phyloP scores from a whole-genome alignment of 148 eudicot genomes.

The Salicornia ramosissima region DNA sequence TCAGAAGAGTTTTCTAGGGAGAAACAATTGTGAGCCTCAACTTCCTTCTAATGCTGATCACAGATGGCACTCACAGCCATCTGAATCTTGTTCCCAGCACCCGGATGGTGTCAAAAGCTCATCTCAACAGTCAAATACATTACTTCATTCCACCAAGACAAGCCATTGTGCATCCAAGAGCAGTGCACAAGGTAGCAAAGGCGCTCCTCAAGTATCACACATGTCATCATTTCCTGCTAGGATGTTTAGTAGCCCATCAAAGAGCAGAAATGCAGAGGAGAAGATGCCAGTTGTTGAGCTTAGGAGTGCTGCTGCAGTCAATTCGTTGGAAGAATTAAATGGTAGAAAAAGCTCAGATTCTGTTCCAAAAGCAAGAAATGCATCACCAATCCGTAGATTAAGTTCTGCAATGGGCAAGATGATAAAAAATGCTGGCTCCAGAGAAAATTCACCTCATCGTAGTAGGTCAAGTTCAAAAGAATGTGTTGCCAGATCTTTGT shows the following conservation, averaged over 20 bases:
- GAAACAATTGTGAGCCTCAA: conserved; percentile 16
- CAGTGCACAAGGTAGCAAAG: conserved; percentile 21
- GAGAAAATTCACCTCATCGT: conserved; percentile 41
- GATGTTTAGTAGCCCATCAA: conserved; percentile 33
- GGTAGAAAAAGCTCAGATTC: conserved; percentile 27
- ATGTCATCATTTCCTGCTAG: conserved; percentile 24
- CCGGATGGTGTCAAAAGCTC: conserved; percentile 20
- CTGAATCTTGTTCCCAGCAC: conserved; percentile 23
- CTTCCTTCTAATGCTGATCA: conserved; percentile 25
- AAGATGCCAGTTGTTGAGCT: conserved; percentile 28
- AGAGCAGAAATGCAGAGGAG: conserved; percentile 33
- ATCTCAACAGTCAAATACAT: conserved; percentile 16
- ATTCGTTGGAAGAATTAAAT: conserved; percentile 28
- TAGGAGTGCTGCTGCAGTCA: conserved; percentile 25
- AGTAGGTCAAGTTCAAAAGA: conserved; percentile 37
- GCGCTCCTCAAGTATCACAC: conserved; percentile 24
- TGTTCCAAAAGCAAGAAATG: conserved; percentile 37
- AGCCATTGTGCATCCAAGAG: conserved; percentile 28
- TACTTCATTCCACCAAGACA: conserved; percentile 20
- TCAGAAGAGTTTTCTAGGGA: conserved; percentile 25
- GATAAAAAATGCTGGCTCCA: conserved; percentile 40
- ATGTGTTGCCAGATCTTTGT: conserved; percentile 25
- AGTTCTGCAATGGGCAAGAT: conserved; percentile 45
- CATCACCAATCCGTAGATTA: conserved; percentile 64
- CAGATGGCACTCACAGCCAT: conserved; percentile 14